Conservation (phyloP, 148 eudicot species). For the Cornus kousa region DNA sequence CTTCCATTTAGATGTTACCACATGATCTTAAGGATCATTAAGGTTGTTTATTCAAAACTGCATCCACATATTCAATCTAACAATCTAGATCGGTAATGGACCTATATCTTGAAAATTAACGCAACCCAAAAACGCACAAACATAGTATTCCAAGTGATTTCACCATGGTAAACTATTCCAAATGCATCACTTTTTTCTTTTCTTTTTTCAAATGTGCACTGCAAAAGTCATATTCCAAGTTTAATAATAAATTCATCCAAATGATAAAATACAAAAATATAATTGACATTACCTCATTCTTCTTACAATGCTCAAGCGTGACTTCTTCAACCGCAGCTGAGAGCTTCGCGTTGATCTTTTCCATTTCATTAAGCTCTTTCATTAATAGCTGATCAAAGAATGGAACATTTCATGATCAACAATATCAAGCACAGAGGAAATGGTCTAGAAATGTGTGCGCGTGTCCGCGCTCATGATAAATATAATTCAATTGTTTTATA, state of each 20-base stretch:
- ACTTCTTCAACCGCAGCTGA: slow-evolving; percentile 92
- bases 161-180: neutral
- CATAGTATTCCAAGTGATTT: neutral
- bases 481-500: too few species aligned
- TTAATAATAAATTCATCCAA: too few species aligned
- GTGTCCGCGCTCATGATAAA: too few species aligned
- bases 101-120: neutral
- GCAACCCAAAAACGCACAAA: neutral
- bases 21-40: neutral
- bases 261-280: neutral
- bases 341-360: slow-evolving; percentile 74
- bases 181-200: too few species aligned
- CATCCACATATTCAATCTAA: neutral
- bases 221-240: neutral
- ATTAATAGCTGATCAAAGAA: slow-evolving; percentile 40
- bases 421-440: too few species aligned
- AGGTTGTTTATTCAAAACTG: neutral
- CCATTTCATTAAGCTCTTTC: slow-evolving; percentile 91
- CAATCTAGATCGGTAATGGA: neutral
- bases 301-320: slow-evolving; percentile 77
- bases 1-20: neutral
- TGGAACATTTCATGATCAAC: neutral
- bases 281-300: slow-evolving; percentile 68
- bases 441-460: too few species aligned
- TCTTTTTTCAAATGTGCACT: too few species aligned